Evolutionary conservation across 331 rosid species (phyloP).

Genomic region (Arachis monticola): DNA sequence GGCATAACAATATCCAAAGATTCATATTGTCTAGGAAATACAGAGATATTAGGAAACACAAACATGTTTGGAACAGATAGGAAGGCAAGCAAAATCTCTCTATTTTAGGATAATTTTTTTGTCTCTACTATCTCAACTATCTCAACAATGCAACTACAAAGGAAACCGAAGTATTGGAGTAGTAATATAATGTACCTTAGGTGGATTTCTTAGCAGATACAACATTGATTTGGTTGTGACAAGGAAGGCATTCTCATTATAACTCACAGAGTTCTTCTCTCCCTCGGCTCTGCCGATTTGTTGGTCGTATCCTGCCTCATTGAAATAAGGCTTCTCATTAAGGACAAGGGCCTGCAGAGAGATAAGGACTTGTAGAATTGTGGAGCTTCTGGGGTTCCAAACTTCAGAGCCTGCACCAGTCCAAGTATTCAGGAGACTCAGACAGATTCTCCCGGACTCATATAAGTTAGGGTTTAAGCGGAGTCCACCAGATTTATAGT

Average conservation of each 20-base stretch:
- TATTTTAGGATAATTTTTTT: no score
- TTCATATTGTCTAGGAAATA: no score
- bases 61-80: no score
- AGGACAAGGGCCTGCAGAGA: constrained; percentile 99
- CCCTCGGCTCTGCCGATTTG: constrained; percentile 92
- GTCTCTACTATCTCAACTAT: no score
- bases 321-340: constrained; percentile 96
- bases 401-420: constrained; percentile 77
- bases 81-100: no score
- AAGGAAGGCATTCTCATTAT: constrained; percentile 91
- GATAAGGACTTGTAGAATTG: constrained; percentile 91
- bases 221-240: constrained; percentile 86
- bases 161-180: constrained; percentile 17
- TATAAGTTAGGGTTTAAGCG: constrained; percentile 88
- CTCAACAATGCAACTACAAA: neutral
- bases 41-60: no score
- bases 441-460: constrained; percentile 91
- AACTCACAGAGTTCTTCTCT: constrained; percentile 89
- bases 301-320: constrained; percentile 97
- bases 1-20: no score
- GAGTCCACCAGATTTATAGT: constrained; percentile 84
- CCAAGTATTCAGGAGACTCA: constrained; percentile 93
- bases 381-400: constrained; percentile 80
- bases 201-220: constrained; percentile 68
- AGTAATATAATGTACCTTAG: constrained; percentile 65